Evolutionary conservation across 768 basidiomycete genomes (phyloP).

Genomic region (Termitomyces sp.): DNA sequence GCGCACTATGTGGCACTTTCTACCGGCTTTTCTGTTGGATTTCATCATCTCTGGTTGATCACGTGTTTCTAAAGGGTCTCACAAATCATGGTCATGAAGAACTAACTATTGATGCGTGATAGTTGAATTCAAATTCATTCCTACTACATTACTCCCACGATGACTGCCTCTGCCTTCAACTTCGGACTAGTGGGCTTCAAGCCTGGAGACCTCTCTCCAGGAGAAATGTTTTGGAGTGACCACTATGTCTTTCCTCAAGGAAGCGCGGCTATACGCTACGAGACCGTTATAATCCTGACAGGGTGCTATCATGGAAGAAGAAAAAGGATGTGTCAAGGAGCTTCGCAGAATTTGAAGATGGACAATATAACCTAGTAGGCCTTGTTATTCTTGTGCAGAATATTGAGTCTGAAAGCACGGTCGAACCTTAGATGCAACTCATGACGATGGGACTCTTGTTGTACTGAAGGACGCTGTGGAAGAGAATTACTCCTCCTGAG

Average conservation of each 20-base stretch:
- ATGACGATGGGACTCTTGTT: slow-evolving; percentile 21
- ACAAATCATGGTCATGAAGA: too few species aligned
- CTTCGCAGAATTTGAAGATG: background rate
- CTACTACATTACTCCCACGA: too few species aligned
- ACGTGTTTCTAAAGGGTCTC: too few species aligned
- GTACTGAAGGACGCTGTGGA: slow-evolving; percentile 21
- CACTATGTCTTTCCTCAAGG: background rate
- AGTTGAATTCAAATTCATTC: too few species aligned
- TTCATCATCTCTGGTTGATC: too few species aligned
- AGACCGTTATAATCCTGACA: too few species aligned
- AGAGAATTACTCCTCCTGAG: too few species aligned
- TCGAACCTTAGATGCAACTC: slow-evolving; percentile 20
- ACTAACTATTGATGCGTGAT: too few species aligned
- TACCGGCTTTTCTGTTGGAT: too few species aligned
- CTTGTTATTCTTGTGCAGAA: background rate
- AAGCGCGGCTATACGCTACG: too few species aligned
- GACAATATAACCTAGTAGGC: background rate
- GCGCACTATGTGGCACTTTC: too few species aligned
- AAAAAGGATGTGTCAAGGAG: background rate
- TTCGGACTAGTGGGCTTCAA: background rate
- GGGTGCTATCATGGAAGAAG: background rate
- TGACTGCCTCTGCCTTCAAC: background rate
- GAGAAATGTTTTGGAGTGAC: background rate
- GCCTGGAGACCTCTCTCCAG: too few species aligned
- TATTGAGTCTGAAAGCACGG: background rate